Evolutionary conservation across 2,329 filamentous ascomycete species (phyloP).

Genomic region (Aspergillus clavatus): DNA sequence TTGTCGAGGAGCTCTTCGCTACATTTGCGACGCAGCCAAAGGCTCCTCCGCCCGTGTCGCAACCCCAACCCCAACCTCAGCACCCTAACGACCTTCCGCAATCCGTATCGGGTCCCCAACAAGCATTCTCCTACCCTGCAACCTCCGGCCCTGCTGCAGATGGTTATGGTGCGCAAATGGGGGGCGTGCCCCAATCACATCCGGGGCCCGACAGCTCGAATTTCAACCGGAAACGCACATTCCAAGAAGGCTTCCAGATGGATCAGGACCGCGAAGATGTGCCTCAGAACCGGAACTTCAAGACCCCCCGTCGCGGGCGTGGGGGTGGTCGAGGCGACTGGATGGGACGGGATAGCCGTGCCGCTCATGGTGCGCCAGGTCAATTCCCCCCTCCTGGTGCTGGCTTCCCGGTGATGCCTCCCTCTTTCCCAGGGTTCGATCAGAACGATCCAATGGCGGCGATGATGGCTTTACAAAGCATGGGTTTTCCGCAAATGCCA

Average conservation of each 20-base stretch:
- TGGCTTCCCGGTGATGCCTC: constrained; percentile 37
- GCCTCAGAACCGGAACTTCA: constrained; percentile 46
- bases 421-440: constrained; percentile 50
- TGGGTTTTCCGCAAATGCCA: constrained; percentile 49
- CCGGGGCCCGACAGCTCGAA: constrained; percentile 19
- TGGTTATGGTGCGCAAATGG: constrained; percentile 18
- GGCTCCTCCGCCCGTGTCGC: constrained; percentile 20
- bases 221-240: constrained; percentile 49
- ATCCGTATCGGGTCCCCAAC: constrained; percentile 15
- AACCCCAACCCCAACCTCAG: constrained; percentile 21
- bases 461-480: constrained; percentile 50
- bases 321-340: constrained; percentile 43
- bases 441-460: constrained; percentile 53
- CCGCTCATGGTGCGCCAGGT: constrained; percentile 17
- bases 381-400: constrained; percentile 26
- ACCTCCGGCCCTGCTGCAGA: constrained; percentile 18
- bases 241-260: constrained; percentile 46
- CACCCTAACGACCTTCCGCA: constrained; percentile 19
- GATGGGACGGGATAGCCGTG: constrained; percentile 28
- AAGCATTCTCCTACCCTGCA: constrained; percentile 20
- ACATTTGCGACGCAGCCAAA: constrained; percentile 46
- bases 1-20: constrained; percentile 54
- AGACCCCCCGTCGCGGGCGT: constrained; percentile 38
- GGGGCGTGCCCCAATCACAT: constrained; percentile 15
- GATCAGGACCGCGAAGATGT: constrained; percentile 41